These are phyloP conservation scores for Cichorium intybus DNA, from an alignment of 140 eudicot genomes.

Conservation along the genomic window DNA sequence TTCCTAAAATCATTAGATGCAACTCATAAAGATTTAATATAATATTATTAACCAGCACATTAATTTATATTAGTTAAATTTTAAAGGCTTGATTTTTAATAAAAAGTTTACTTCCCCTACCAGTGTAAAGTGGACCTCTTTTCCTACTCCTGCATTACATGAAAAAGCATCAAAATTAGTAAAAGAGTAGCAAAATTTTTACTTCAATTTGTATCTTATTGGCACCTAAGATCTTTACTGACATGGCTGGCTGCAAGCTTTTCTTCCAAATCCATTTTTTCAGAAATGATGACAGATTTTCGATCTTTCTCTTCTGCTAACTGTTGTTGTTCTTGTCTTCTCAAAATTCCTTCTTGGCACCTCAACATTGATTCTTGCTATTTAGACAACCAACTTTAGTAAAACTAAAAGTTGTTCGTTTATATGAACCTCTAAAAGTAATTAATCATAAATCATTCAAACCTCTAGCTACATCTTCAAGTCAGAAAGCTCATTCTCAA, in stretches of 20 bases:
- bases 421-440: no score
- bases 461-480: conserved; percentile 80
- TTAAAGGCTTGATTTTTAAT: no score
- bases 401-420: no score
- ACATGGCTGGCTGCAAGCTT: conserved; percentile 53
- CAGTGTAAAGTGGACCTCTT: conserved; percentile 47
- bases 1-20: conserved; percentile 47
- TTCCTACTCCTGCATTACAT: conserved; percentile 52
- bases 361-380: no score
- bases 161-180: no score
- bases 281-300: conserved; percentile 53
- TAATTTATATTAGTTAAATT: no score
- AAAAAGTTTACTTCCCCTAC: conserved; percentile 37
- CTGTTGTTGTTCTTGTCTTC: conserved; percentile 70
- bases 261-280: conserved; percentile 76
- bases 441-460: no score
- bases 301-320: conserved; percentile 70
- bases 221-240: conserved; percentile 61
- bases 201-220: background rate
- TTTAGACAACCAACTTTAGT: no score
- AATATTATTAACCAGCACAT: no score
- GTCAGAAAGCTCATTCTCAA: conserved; percentile 73
- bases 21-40: no score
- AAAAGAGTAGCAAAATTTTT: background rate
- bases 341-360: no score